phyloP scores from a whole-genome alignment of 331 rosid genomes.

The Acacia concinna region DNA sequence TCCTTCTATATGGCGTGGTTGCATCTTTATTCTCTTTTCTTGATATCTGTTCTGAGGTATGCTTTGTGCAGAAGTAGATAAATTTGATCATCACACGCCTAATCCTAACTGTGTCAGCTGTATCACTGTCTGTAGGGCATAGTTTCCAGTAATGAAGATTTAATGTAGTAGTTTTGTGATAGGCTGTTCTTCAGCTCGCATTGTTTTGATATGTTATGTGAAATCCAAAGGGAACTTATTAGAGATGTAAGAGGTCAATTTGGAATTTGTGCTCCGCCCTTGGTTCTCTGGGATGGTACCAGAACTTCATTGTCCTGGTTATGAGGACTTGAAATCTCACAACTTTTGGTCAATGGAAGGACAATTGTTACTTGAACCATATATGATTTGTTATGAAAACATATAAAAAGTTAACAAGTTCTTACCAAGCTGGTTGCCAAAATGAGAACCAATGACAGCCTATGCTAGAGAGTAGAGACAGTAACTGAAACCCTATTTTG shows the following conservation, averaged over 20 bases:
- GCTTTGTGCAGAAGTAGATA: not conserved
- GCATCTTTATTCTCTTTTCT: not conserved
- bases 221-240: not conserved
- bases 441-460: not conserved
- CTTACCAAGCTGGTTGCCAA: not conserved
- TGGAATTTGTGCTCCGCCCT: slow-evolving; percentile 4
- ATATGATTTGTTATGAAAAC: not conserved
- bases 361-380: not conserved
- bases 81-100: not conserved
- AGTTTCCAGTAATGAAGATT: not conserved
- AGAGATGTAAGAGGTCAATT: not conserved
- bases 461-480: not conserved
- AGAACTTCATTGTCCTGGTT: not conserved
- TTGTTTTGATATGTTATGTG: not conserved
- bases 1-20: not conserved
- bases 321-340: not conserved
- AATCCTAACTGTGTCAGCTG: not conserved
- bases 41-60: not conserved
- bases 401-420: not conserved
- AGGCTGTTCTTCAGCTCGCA: not conserved
- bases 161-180: not conserved
- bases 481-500: not conserved
- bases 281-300: not conserved
- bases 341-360: not conserved
- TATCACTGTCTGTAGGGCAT: not conserved